phyloP scores from a whole-genome alignment of 139 green algal species.

The Haematococcus sp. region DNA sequence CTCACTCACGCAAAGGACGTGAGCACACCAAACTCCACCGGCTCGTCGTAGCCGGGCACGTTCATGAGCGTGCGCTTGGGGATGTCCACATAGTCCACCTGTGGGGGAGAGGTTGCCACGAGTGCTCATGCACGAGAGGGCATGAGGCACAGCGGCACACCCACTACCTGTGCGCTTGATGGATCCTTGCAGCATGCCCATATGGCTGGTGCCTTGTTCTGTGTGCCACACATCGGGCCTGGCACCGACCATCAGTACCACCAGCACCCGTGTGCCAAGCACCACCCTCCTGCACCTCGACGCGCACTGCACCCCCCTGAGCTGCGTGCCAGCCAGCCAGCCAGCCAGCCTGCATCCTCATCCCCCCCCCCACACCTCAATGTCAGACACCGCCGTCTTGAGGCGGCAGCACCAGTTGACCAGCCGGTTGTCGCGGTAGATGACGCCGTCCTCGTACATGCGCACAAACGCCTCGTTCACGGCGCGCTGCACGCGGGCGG shows the following conservation, averaged over 20 bases:
- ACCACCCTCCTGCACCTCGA: too few relatives aligned
- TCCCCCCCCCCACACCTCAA: constrained; percentile 91
- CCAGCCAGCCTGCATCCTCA: too few relatives aligned
- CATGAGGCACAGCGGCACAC: neutral
- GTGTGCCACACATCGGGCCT: too few relatives aligned
- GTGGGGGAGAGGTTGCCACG: neutral
- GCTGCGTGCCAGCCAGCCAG: too few relatives aligned
- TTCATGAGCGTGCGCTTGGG: constrained; percentile 65
- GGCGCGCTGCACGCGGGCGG: constrained; percentile 17
- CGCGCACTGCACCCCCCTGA: too few relatives aligned
- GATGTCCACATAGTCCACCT: constrained; percentile 93
- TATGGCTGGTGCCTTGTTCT: too few relatives aligned
- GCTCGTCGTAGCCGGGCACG: constrained; percentile 64
- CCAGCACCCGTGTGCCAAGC: too few relatives aligned
- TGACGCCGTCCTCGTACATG: constrained; percentile 79
- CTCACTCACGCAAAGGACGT: constrained; percentile 77
- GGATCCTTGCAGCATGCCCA: too few relatives aligned
- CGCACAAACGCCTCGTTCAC: constrained; percentile 65
- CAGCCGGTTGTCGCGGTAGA: constrained; percentile 97
- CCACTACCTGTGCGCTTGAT: neutral
- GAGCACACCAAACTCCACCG: constrained; percentile 95
- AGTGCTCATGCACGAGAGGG: neutral
- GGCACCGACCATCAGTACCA: too few relatives aligned
- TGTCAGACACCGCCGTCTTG: constrained; percentile 93
- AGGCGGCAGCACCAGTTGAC: constrained; percentile 97